Evolutionary conservation across 2,329 filamentous ascomycete genomes (phyloP), one percentile per base, ranked within the genome.

Genomic region (Botrytis hyacinthi): DNA sequence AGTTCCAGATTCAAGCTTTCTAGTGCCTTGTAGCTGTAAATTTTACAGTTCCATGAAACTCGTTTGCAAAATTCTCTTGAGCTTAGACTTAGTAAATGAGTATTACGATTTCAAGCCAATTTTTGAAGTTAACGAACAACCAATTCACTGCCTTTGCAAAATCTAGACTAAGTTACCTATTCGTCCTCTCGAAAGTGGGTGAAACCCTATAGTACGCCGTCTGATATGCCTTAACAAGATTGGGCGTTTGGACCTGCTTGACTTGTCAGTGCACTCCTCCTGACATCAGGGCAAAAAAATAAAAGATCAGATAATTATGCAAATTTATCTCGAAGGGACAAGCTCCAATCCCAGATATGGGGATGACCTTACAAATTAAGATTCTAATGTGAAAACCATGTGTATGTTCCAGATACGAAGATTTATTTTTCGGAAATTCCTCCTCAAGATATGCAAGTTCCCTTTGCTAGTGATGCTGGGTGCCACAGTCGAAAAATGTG

Each of bases 131-230:
- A 22, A 32, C 44, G 40, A 60, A 40, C 22, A 22, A 32, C 32
- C 32, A 66, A 26, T 40, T n/a, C 16, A 44, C 40, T 63, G 61
- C 18, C 16, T 63, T 63, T 63, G n/a, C 40, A 29, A 63, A n/a
- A 22, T 32, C 65, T 54, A 54, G 26, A 54, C 35, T 9, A 54
- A 54, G 26, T 29, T 46, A 8, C 46, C 46, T 54, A 54, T 54
- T 54, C 46, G 70, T 40, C 40, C 61, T 42, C 48, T 42, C 60
- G 22, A 32, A 62, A 66, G 57, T 32, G 74, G 66, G 46, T 79
- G 78, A 79, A 79, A 80, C 79, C 75, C 46, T 72, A 77, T 79
- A 77, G 69, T 70, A 77, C 75, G 76, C 76, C 76, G 57, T 73
- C 71, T 60, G 69, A 76, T 80, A 79, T 80, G 77, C 77, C 77